A percentile compares a stretch with the other conserved stretches of the same genome.
These are phyloP conservation scores for Aspergillus fumigatiaffinis DNA, from an alignment of 2,329 filamentous ascomycete genomes.

Conservation along the genomic window DNA sequence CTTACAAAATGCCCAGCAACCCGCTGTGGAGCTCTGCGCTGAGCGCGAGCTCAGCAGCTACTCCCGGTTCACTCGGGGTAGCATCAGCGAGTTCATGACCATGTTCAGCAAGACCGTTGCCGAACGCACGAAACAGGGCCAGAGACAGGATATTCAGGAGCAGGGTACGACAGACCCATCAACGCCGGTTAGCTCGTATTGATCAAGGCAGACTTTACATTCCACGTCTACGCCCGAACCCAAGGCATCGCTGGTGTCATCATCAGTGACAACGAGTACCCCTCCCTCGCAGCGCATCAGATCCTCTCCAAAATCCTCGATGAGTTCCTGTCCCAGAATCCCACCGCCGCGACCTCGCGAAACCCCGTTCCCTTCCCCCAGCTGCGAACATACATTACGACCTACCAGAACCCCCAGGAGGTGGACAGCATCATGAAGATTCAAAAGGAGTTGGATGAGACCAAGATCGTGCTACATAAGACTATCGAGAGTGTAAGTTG, in stretches of 20 bases:
- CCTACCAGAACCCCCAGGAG: conserved; percentile 82
- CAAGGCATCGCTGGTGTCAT: conserved; percentile 73
- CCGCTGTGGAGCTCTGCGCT: conserved; percentile 69
- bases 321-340: conserved; percentile 76
- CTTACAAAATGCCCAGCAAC: conserved; percentile 73
- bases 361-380: conserved; percentile 59
- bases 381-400: conserved; percentile 71
- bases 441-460: conserved; percentile 94
- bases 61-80: conserved; percentile 69
- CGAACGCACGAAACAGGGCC: conserved; percentile 74
- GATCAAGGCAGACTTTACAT: conserved; percentile 37
- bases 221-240: conserved; percentile 69
- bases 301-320: conserved; percentile 82
- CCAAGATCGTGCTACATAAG: conserved; percentile 95
- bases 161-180: conserved; percentile 21
- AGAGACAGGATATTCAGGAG: conserved; percentile 75
- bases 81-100: conserved; percentile 69
- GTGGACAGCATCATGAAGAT: conserved; percentile 94
- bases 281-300: conserved; percentile 75
- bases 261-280: conserved; percentile 73
- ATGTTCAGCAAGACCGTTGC: conserved; percentile 85
- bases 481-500: conserved; percentile 65
- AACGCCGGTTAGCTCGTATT: conserved; percentile 4
- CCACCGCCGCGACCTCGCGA: conserved; percentile 49
- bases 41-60: conserved; percentile 75